These are phyloP conservation scores for Amanita pallidorosea DNA, from an alignment of 768 basidiomycete genomes.

Conservation along the genomic window DNA sequence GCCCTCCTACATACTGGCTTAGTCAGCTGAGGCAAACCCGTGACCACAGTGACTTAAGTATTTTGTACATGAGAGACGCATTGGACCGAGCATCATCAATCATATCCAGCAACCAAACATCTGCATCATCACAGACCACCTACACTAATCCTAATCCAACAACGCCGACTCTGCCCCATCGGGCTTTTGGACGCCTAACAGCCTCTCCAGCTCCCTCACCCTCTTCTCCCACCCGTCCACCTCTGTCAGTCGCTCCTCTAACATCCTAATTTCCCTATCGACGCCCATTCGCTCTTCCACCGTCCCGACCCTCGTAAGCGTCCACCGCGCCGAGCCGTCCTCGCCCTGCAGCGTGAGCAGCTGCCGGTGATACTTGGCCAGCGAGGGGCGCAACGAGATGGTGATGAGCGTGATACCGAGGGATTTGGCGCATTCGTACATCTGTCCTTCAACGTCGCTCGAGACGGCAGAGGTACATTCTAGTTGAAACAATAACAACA, in stretches of 20 bases:
- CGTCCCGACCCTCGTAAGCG: conserved; percentile 58
- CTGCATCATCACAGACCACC: too few species aligned
- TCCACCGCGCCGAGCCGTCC: conserved; percentile 63
- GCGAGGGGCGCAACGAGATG: conserved; percentile 76
- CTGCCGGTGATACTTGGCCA: conserved; percentile 84
- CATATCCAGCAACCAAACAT: too few species aligned
- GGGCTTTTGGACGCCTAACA: conserved; percentile 38
- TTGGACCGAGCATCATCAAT: too few species aligned
- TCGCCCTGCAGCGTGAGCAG: conserved; percentile 65
- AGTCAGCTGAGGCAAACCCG: too few species aligned
- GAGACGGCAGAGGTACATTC: conserved; percentile 96
- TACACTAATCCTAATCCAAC: too few species aligned
- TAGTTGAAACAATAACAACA: too few species aligned
- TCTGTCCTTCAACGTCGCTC: conserved; percentile 88
- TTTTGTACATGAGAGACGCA: too few species aligned
- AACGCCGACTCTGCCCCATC: neutral
- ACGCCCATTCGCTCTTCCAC: conserved; percentile 67
- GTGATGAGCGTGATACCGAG: conserved; percentile 89
- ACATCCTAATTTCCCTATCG: conserved; percentile 57
- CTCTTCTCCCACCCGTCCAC: conserved; percentile 66
- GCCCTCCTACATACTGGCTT: too few species aligned
- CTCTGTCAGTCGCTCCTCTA: conserved; percentile 60
- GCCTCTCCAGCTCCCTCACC: conserved; percentile 48
- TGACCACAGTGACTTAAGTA: too few species aligned
- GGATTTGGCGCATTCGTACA: conserved; percentile 90